These are phyloP conservation scores for Beauveria bassiana DNA, from an alignment of 2,329 filamentous ascomycete genomes.

Conservation along the genomic window DNA sequence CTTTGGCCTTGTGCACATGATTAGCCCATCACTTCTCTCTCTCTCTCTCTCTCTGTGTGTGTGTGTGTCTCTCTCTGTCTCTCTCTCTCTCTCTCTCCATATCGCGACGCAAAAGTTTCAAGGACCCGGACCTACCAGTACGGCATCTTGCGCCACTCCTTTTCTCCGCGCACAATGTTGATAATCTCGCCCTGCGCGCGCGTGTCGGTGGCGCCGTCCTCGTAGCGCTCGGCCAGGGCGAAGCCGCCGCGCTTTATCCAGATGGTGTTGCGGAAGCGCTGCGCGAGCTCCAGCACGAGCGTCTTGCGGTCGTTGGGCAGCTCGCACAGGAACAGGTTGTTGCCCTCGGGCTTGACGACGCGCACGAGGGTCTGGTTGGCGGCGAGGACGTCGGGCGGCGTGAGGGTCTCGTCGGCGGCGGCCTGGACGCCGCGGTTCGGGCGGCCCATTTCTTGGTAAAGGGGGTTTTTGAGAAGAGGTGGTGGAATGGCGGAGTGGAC, in stretches of 20 bases:
- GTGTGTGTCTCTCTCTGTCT: too few species aligned
- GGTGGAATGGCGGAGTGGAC: too few species aligned
- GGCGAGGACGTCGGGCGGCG: slow-evolving; percentile 51
- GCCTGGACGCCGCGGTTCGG: slow-evolving; percentile 67
- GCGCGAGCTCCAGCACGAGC: slow-evolving; percentile 71
- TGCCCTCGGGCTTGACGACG: slow-evolving; percentile 75
- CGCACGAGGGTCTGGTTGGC: slow-evolving; percentile 63
- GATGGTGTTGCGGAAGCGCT: slow-evolving; percentile 82
- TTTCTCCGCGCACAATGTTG: slow-evolving; percentile 88
- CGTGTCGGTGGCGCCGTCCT: slow-evolving; percentile 41
- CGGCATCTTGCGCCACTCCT: slow-evolving; percentile 76
- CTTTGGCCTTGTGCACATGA: slow-evolving; percentile 52
- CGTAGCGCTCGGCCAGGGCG: slow-evolving; percentile 68
- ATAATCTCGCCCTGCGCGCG: slow-evolving; percentile 84
- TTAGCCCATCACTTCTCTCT: not conserved
- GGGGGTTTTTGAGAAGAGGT: not conserved
- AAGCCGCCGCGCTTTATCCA: slow-evolving; percentile 89
- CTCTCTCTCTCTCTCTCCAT: not conserved
- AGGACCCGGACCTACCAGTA: slow-evolving; percentile 60
- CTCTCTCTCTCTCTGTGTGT: not conserved
- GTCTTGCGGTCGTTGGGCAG: slow-evolving; percentile 58
- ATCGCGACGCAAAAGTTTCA: not conserved
- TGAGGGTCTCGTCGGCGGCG: slow-evolving; percentile 63
- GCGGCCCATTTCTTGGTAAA: slow-evolving; percentile 22
- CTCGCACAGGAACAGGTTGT: slow-evolving; percentile 78